Percentiles rank a stretch among this genome's conserved stretches.
phyloP scores from a whole-genome alignment of 2,329 filamentous ascomycete species.

The Ophiostoma fasciatum region DNA sequence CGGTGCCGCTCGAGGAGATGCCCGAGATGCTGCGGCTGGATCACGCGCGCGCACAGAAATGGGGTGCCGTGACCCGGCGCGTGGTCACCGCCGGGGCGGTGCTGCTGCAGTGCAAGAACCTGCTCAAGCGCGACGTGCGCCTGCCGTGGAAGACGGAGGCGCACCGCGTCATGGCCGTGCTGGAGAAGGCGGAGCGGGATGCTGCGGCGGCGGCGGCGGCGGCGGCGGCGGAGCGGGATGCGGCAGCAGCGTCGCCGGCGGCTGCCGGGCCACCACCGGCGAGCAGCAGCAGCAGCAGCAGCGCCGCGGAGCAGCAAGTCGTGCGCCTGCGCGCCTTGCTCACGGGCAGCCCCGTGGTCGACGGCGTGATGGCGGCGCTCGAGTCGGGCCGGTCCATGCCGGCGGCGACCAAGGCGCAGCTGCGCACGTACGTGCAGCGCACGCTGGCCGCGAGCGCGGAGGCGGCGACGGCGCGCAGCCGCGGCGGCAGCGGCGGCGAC shows the following conservation, averaged over 20 bases:
- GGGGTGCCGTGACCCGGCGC: constrained; percentile 41
- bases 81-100: constrained; percentile 63
- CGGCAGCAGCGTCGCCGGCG: constrained; percentile 14
- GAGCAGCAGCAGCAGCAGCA: constrained; percentile 14
- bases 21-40: constrained; percentile 67
- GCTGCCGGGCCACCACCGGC: background rate
- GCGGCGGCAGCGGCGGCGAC: constrained; percentile 12
- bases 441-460: constrained; percentile 36
- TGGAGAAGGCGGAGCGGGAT: constrained; percentile 34
- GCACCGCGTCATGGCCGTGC: constrained; percentile 51
- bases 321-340: background rate
- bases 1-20: constrained; percentile 34
- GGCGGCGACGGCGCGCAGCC: constrained; percentile 18
- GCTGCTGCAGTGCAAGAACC: constrained; percentile 65
- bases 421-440: constrained; percentile 42
- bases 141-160: constrained; percentile 65
- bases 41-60: constrained; percentile 41
- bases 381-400: constrained; percentile 51
- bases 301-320: constrained; percentile 12
- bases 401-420: constrained; percentile 41
- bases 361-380: constrained; percentile 47
- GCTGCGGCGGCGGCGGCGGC: constrained; percentile 14
- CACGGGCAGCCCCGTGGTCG: constrained; percentile 27
- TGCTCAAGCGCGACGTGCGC: constrained; percentile 67
- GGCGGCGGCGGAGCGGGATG: constrained; percentile 12